Percentiles rank a stretch among this genome's conserved stretches.
Conservation (phyloP, 2,329 filamentous ascomycete genomes). For the Dactylonectria macrodidyma region DNA sequence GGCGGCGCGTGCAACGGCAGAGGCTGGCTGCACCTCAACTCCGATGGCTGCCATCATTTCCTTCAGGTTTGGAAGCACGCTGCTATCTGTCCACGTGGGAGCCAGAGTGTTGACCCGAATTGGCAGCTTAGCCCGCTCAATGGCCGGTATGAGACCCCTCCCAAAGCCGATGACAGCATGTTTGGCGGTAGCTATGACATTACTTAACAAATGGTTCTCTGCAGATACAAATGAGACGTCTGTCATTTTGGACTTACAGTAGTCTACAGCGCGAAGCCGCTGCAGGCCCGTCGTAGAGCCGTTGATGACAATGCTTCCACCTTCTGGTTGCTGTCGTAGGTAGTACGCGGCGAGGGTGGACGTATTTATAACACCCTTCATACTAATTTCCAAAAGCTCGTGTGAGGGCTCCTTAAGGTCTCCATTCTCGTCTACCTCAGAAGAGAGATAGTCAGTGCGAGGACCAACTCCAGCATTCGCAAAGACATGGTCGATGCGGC, state of each 20-base stretch:
- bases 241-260: conserved; percentile 53
- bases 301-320: conserved; percentile 69
- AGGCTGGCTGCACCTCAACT: conserved; percentile 60
- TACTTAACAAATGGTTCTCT: conserved; percentile 11
- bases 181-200: conserved; percentile 62
- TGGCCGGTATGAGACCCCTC: conserved; percentile 59
- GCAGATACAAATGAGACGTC: background rate
- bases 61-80: conserved; percentile 58
- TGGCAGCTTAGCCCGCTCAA: conserved; percentile 55
- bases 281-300: conserved; percentile 67
- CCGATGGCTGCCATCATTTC: conserved; percentile 56
- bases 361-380: conserved; percentile 66
- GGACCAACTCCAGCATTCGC: conserved; percentile 73
- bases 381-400: conserved; percentile 63
- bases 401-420: conserved; percentile 62
- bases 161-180: conserved; percentile 69
- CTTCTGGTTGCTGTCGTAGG: conserved; percentile 61
- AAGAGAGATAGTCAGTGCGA: conserved; percentile 61
- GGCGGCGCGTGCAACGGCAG: conserved; percentile 63
- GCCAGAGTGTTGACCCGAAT: conserved; percentile 71
- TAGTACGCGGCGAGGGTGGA: conserved; percentile 63
- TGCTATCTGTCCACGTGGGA: conserved; percentile 69
- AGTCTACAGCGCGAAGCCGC: conserved; percentile 65
- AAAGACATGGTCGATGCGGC: conserved; percentile 84
- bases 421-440: conserved; percentile 64